These are phyloP conservation scores for Fomitopsis palustris DNA, from an alignment of 1,284 basidiomycete genomes.

Conservation along the genomic window DNA sequence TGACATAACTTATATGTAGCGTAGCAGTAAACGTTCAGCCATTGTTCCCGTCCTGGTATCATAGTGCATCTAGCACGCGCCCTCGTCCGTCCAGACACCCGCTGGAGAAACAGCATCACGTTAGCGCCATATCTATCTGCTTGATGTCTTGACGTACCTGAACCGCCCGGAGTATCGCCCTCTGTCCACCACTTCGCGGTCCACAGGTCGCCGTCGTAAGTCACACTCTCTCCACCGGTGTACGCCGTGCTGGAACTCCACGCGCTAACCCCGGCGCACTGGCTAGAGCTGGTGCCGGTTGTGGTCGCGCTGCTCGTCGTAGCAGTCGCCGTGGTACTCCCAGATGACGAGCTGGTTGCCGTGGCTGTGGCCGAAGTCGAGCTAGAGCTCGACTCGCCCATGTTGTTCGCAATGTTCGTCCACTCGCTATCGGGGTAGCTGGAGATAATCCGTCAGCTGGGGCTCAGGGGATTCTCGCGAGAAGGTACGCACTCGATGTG, in stretches of 20 bases:
- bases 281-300: conserved; percentile 18
- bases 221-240: conserved; percentile 45
- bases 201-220: conserved; percentile 55
- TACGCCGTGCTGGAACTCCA: conserved; percentile 49
- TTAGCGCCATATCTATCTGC: not conserved
- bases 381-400: conserved; percentile 34
- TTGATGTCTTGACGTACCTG: conserved; percentile 23
- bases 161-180: conserved; percentile 52
- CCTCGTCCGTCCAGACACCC: conserved; percentile 58
- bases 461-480: not conserved
- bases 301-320: conserved; percentile 21
- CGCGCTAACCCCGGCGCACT: conserved; percentile 46
- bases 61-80: conserved; percentile 36
- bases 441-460: not conserved
- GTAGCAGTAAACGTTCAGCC: not conserved
- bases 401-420: conserved; percentile 65
- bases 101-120: conserved; percentile 23
- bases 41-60: not conserved
- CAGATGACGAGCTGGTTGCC: conserved; percentile 14
- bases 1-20: conserved; percentile 4
- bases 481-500: conserved; percentile 52
- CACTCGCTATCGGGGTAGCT: conserved; percentile 67
- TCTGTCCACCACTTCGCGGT: conserved; percentile 65
- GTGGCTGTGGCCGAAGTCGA: conserved; percentile 15
- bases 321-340: conserved; percentile 12